Percentiles rank a stretch among this genome's conserved stretches.
These are phyloP conservation scores for Pythium myriotylum DNA, from an alignment of 352 stramenopile genomes.

Conservation along the genomic window DNA sequence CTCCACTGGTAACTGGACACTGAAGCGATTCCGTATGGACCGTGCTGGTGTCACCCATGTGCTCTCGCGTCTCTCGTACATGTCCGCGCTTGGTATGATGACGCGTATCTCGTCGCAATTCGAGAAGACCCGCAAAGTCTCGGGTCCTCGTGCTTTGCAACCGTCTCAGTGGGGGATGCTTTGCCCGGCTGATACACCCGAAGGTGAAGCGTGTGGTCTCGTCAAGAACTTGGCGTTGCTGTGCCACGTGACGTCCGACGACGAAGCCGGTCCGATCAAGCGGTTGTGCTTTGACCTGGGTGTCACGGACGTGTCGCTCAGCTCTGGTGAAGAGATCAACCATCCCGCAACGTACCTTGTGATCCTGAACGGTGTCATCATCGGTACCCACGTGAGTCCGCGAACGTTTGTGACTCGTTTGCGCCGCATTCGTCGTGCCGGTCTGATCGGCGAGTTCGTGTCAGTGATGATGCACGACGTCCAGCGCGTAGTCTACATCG, in stretches of 20 bases:
- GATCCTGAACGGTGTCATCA: slow-evolving; percentile 98
- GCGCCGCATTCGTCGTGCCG: slow-evolving; percentile 81
- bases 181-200: slow-evolving; percentile 98
- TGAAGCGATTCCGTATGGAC: slow-evolving; percentile 99
- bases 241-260: slow-evolving; percentile 95
- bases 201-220: slow-evolving; percentile 99
- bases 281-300: slow-evolving; percentile 96
- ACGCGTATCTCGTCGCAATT: slow-evolving; percentile 99
- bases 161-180: slow-evolving; percentile 99
- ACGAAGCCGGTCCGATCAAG: slow-evolving; percentile 93
- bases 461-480: slow-evolving; percentile 98
- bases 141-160: slow-evolving; percentile 96
- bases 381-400: slow-evolving; percentile 95
- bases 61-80: slow-evolving; percentile 97
- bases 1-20: slow-evolving; percentile 97
- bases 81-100: slow-evolving; percentile 99
- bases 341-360: slow-evolving; percentile 95
- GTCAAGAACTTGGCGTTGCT: slow-evolving; percentile 99
- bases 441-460: slow-evolving; percentile 96
- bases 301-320: slow-evolving; percentile 95
- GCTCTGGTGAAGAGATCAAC: slow-evolving; percentile 97
- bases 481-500: slow-evolving; percentile 97
- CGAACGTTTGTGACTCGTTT: slow-evolving; percentile 88
- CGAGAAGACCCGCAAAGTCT: slow-evolving; percentile 99
- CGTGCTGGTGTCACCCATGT: slow-evolving; percentile 97